Evolutionary conservation across 2,329 filamentous ascomycete species (phyloP).

Genomic region (Blumeria hordei): DNA sequence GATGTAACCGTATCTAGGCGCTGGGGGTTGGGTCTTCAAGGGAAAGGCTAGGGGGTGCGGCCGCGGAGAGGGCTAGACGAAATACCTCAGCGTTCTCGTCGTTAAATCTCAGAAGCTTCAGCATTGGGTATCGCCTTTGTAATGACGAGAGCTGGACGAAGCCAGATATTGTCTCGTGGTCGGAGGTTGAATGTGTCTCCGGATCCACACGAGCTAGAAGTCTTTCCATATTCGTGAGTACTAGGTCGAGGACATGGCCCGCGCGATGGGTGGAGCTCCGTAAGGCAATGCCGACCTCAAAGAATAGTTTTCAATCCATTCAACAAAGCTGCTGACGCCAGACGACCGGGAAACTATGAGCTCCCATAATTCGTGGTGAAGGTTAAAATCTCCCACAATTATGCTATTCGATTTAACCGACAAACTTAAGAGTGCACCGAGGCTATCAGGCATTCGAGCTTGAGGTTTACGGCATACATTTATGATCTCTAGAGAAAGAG

Average conservation of each 20-base stretch:
- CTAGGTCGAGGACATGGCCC: neutral
- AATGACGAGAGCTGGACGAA: neutral
- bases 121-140: neutral
- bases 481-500: neutral
- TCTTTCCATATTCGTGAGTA: neutral
- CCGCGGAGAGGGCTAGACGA: neutral
- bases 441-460: neutral
- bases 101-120: neutral
- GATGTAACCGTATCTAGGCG: neutral
- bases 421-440: neutral
- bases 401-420: neutral
- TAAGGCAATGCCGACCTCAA: neutral
- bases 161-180: neutral
- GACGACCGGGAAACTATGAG: neutral
- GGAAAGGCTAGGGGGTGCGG: neutral
- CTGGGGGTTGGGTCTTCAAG: neutral
- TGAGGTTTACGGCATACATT: neutral
- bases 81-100: neutral
- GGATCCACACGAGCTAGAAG: neutral
- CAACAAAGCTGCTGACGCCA: neutral
- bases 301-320: neutral
- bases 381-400: neutral
- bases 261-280: neutral
- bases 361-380: too few species aligned
- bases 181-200: neutral